Evolutionary conservation across 306 rosid species (phyloP).

Genomic region (Vigna unguiculata): DNA sequence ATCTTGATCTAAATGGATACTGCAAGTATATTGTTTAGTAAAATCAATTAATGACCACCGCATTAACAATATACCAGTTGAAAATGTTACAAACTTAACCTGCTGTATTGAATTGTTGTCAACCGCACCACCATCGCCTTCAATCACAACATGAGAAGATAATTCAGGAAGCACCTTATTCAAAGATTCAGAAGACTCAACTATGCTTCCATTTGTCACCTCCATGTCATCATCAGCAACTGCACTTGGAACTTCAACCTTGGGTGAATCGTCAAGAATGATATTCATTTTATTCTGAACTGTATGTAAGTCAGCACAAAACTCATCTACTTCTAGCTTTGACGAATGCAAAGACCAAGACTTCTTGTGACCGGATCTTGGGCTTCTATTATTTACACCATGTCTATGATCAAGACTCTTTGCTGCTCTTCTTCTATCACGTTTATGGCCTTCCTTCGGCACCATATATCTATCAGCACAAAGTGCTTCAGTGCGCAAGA

Average conservation of each 20-base stretch:
- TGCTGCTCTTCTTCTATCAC: conserved; percentile 57
- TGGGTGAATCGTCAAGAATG: conserved; percentile 44
- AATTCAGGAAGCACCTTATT: conserved; percentile 50
- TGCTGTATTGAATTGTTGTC: conserved; percentile 54
- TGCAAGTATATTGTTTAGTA: not conserved
- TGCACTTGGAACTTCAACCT: conserved; percentile 47
- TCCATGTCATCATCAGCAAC: conserved; percentile 46
- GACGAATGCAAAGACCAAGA: conserved; percentile 59
- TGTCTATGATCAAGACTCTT: conserved; percentile 56
- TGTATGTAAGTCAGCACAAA: conserved; percentile 51
- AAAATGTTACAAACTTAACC: conserved; percentile 56
- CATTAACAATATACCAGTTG: conserved; percentile 9
- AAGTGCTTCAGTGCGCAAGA: conserved; percentile 50
- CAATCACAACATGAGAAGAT: conserved; percentile 43
- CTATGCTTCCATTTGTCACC: conserved; percentile 38
- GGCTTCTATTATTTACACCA: conserved; percentile 47
- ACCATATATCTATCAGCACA: conserved; percentile 60
- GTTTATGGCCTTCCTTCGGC: conserved; percentile 57
- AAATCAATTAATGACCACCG: conserved; percentile 6
- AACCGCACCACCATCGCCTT: conserved; percentile 39
- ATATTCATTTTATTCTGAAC: conserved; percentile 51
- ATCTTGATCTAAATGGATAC: not conserved
- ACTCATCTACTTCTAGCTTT: conserved; percentile 53
- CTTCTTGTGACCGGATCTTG: conserved; percentile 64
- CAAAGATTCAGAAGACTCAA: conserved; percentile 48